phyloP scores from a whole-genome alignment of 805 yeast species.

The Cyberlindnera petersonii region DNA sequence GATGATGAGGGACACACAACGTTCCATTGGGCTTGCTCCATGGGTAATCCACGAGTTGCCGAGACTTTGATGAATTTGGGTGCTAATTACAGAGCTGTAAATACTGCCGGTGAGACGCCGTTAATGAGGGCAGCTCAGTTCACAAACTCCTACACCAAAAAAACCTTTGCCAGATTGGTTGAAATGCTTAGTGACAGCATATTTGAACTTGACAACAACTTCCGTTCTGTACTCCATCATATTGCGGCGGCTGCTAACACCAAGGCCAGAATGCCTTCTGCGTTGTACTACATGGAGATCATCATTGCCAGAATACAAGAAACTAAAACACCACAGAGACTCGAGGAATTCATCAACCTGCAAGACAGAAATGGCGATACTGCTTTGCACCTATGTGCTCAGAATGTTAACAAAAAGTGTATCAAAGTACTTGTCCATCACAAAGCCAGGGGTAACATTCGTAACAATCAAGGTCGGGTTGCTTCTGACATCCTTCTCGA shows the following conservation, averaged over 20 bases:
- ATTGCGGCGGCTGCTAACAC: slow-evolving; percentile 67
- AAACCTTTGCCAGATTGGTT: slow-evolving; percentile 74
- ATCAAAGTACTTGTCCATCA: slow-evolving; percentile 46
- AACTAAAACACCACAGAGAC: slow-evolving; percentile 55
- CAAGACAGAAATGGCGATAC: slow-evolving; percentile 79
- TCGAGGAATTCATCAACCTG: slow-evolving; percentile 56
- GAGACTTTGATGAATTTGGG: slow-evolving; percentile 74
- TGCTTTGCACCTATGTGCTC: slow-evolving; percentile 69
- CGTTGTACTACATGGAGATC: slow-evolving; percentile 77
- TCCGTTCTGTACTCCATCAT: slow-evolving; percentile 82
- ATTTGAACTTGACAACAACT: slow-evolving; percentile 69
- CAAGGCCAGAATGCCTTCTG: slow-evolving; percentile 68
- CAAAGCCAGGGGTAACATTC: slow-evolving; percentile 43
- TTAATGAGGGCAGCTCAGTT: slow-evolving; percentile 79
- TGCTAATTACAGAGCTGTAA: slow-evolving; percentile 58
- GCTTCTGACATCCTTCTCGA: slow-evolving; percentile 28
- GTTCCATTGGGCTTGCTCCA: slow-evolving; percentile 96
- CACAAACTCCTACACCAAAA: slow-evolving; percentile 79
- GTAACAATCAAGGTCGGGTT: slow-evolving; percentile 32
- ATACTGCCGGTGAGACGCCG: slow-evolving; percentile 81
- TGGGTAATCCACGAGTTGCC: slow-evolving; percentile 78
- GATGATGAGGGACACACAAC: slow-evolving; percentile 95
- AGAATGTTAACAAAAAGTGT: slow-evolving; percentile 50
- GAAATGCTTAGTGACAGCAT: slow-evolving; percentile 73
- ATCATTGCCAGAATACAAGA: slow-evolving; percentile 70